These are phyloP conservation scores for Helianthus annuus DNA, from an alignment of 129 eudicot genomes.

Conservation along the genomic window DNA sequence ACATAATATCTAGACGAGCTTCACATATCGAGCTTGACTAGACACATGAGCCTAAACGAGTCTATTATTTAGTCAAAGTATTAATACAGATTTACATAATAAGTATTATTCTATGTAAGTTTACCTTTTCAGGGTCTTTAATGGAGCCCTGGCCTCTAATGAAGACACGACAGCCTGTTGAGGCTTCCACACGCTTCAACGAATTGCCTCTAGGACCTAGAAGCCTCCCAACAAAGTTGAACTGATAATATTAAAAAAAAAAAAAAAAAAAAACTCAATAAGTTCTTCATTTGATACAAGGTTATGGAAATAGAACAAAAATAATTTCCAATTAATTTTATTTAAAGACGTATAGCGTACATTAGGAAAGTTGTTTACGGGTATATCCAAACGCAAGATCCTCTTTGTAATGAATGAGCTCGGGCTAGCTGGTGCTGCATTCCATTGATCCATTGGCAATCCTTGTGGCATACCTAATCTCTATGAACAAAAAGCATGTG, in stretches of 20 bases:
- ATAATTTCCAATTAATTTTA: neutral
- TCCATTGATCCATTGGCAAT: constrained; percentile 73
- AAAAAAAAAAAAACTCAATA: constrained; percentile 2
- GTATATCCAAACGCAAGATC: constrained; percentile 77
- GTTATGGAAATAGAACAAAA: neutral
- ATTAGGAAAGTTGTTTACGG: constrained; percentile 81
- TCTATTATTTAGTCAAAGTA: too few species aligned
- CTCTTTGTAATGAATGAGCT: constrained; percentile 67
- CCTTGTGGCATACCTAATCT: constrained; percentile 65
- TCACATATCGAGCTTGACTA: too few species aligned
- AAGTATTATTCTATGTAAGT: neutral
- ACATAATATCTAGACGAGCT: too few species aligned
- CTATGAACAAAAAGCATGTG: constrained; percentile 33
- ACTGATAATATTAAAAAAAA: constrained; percentile 37
- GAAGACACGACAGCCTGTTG: constrained; percentile 89
- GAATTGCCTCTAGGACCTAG: constrained; percentile 96
- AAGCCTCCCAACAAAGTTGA: constrained; percentile 87
- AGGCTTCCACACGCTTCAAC: constrained; percentile 86
- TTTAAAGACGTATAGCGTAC: constrained; percentile 41
- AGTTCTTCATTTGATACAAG: constrained; percentile 14
- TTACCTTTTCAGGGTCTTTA: constrained; percentile 85
- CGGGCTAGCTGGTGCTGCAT: constrained; percentile 74
- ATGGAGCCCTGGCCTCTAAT: constrained; percentile 92
- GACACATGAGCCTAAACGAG: too few species aligned
- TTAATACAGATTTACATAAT: neutral